A percentile compares a stretch with the other conserved stretches of the same genome.
Evolutionary conservation across 2,329 filamentous ascomycete genomes (phyloP).

Genomic region (Neurospora sp.): DNA sequence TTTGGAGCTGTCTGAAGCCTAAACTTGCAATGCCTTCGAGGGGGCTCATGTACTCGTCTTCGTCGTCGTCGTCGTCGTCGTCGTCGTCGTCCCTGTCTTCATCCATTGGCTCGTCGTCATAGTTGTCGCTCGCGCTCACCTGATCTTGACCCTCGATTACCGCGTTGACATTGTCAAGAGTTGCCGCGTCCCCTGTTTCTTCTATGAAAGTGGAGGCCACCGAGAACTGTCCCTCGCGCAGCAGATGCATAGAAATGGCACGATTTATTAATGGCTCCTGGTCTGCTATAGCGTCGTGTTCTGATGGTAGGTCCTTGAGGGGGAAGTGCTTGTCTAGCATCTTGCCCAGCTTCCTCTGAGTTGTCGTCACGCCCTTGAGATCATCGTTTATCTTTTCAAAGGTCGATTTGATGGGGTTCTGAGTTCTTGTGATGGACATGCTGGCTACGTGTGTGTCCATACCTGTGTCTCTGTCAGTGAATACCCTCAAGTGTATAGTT

Average conservation of each 20-base stretch:
- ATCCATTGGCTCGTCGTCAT: slow-evolving; percentile 17
- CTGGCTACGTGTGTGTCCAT: slow-evolving; percentile 61
- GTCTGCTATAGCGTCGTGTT: slow-evolving; percentile 69
- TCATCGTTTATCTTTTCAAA: slow-evolving; percentile 74
- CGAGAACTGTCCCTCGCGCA: slow-evolving; percentile 86
- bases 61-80: slow-evolving; percentile 13
- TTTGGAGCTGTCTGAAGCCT: slow-evolving; percentile 25
- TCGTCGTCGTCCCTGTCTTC: slow-evolving; percentile 21
- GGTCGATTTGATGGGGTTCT: slow-evolving; percentile 72
- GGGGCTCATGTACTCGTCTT: slow-evolving; percentile 14
- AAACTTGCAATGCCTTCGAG: slow-evolving; percentile 11
- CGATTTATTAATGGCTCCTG: slow-evolving; percentile 76
- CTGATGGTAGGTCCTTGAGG: slow-evolving; percentile 58
- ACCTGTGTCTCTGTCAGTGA: slow-evolving; percentile 18
- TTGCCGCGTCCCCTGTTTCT: slow-evolving; percentile 44
- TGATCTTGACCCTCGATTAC: slow-evolving; percentile 21
- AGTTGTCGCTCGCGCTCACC: slow-evolving; percentile 20
- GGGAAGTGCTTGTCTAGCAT: slow-evolving; percentile 60
- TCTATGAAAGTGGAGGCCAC: slow-evolving; percentile 78
- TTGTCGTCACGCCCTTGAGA: slow-evolving; percentile 73
- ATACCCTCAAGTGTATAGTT: background rate
- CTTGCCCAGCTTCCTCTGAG: slow-evolving; percentile 76
- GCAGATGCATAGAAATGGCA: slow-evolving; percentile 90
- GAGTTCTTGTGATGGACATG: slow-evolving; percentile 70
- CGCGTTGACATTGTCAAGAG: slow-evolving; percentile 15